Evolutionary conservation across 2,329 filamentous ascomycete genomes (phyloP), one percentile per base, ranked within the genome.

Genomic region (Pseudogymnoascus sp.): DNA sequence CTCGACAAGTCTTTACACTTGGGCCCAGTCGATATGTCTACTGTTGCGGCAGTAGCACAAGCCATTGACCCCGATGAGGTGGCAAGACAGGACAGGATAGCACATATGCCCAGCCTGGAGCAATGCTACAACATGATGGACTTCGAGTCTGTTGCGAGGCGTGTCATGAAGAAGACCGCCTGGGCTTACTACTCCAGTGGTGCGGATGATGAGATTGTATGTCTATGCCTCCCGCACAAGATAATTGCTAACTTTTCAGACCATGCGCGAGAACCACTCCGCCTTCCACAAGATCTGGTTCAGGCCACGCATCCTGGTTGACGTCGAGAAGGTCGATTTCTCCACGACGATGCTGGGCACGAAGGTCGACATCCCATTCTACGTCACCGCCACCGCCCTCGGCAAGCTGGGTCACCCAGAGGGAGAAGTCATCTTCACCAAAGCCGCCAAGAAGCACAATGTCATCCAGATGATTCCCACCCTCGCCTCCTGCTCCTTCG

Each of bases 391-490:
- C 47, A 97, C 94, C 5, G 94, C 94, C 0, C 83, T 99, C 6
- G 94, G 94, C 68, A 97, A 97, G 76, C 85, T 99, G 3, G 94
- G 94, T 63, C 83, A 99, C 72, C 89, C 89, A 0, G 94, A 97
- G 74, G 94, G 94, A 68, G 94, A 99, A 75, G 92, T 97, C 4
- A 80, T 96, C 8, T 82, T 99, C 62, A 97, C 94, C 0, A 83
- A 86, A 62, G 92, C 91, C 13, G 88, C 94, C 1, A 81, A 83
- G 72, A 90, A 88, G 71, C 93, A 97, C 80, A 85, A 92, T 71
- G 88, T 97, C 59, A 84, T 97, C 64, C 94, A 99, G 76, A 99
- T 99, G 94, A 97, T 99, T 64, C 94, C 94, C 1, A 99, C 94
- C 2, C 81, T 99, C 5, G 94, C 94, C 1, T 97, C 92, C 1